Conservation (phyloP, 2,329 filamentous ascomycete species). For the Colletotrichum viniferum region DNA sequence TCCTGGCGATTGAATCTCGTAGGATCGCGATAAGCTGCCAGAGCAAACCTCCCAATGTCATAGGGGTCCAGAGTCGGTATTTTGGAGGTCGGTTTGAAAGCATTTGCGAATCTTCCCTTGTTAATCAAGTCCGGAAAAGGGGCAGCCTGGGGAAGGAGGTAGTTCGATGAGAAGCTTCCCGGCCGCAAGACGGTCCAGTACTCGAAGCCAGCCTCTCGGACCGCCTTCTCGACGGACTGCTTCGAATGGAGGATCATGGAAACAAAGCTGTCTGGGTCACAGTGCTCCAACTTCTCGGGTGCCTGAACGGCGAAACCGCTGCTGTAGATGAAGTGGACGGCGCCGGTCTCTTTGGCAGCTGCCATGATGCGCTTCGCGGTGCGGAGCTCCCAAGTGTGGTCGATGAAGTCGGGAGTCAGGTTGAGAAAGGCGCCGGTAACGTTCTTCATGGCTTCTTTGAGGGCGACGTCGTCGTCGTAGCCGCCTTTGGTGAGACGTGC, state of each 20-base stretch:
- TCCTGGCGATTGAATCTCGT: constrained; percentile 41
- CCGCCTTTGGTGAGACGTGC: constrained; percentile 35
- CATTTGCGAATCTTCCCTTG: constrained; percentile 40
- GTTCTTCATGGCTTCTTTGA: constrained; percentile 32
- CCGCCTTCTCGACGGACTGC: constrained; percentile 41
- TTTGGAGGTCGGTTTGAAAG: constrained; percentile 35
- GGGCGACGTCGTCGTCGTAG: constrained; percentile 34
- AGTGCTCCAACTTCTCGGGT: constrained; percentile 29
- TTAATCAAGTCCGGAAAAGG: constrained; percentile 44
- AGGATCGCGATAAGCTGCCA: constrained; percentile 46
- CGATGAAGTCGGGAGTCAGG: constrained; percentile 33
- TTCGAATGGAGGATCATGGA: constrained; percentile 42
- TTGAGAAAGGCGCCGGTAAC: constrained; percentile 38
- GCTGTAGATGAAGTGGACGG: constrained; percentile 40
- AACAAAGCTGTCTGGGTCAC: constrained; percentile 30
- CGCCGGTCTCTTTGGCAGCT: constrained; percentile 40
- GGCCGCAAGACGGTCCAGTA: constrained; percentile 55
- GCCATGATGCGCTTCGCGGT: constrained; percentile 36
- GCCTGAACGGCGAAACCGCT: constrained; percentile 34
- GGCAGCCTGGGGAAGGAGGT: constrained; percentile 42
- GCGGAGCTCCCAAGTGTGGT: constrained; percentile 31
- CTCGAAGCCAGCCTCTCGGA: constrained; percentile 40
- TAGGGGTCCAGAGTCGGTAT: constrained; percentile 49
- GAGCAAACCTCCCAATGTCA: constrained; percentile 51
- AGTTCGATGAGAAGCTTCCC: constrained; percentile 57